Evolutionary conservation across 805 yeast species (phyloP), one percentile per base, ranked within the genome.

Genomic region (Kazachstania kunashirensis): DNA sequence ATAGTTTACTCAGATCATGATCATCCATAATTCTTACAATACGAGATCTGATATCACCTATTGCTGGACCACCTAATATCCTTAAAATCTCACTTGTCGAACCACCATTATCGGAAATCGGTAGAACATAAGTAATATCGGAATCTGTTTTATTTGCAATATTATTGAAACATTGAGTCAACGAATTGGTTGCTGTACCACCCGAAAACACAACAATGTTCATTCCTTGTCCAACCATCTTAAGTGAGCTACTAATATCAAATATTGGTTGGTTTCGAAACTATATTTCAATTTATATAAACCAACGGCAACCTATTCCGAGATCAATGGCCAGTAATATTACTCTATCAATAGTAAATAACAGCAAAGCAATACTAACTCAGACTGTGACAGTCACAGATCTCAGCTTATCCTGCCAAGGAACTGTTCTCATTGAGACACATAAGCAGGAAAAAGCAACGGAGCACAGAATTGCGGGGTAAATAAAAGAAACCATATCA

Each of bases 71-170:
- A 2, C 95, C 95, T 13, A 88, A 66, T 2, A 85, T 84, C 11
- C 96, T 62, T 5, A 86, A 67, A 17, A 88, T 71, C 58, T 88
- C 96, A 19, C 94, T 79, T 0, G 96, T 84, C 2, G 96, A 86
- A 0, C 96, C 96, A 13, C 97, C 97, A 53, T 88, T 88, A 56
- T 88, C 97, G 33, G 84, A 76, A 12, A 88, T 74, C 0, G 97
- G 97, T 24, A 88, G 60, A 4, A 86, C 69, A 47, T 81, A 86
- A 6, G 55, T 48, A 28, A 53, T 27, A 20, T 49, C 48, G 23
- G 40, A 30, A 6, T 38, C 37, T 17, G 41, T 30, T 8, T 28
- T 36, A 4, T 37, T 39, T 2, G 79, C 62, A 4, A 82, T 61
- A 8, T 63, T 52, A 26, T 68, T 64, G 45, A 83, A 77, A 9